phyloP scores from a whole-genome alignment of 306 rosid species.

The Trifolium dubium region DNA sequence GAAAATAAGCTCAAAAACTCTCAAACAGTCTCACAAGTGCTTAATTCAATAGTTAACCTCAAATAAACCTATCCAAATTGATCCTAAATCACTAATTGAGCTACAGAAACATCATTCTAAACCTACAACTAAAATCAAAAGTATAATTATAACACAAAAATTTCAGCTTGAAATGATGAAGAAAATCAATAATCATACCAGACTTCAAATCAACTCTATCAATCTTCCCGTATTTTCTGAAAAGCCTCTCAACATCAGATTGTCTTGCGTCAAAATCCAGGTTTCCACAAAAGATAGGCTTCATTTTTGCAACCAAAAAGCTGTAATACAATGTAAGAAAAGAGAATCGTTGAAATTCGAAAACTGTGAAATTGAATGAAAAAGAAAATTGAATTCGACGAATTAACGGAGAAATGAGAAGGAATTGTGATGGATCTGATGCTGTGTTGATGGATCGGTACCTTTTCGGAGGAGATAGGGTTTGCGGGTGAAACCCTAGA shows the following conservation, averaged over 20 bases:
- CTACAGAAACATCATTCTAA: neutral
- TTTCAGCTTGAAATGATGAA: neutral
- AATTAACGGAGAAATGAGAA: slow-evolving; percentile 1
- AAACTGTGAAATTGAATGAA: slow-evolving; percentile 15
- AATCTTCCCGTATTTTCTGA: slow-evolving; percentile 79
- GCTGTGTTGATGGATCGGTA: slow-evolving; percentile 33
- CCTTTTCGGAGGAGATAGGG: slow-evolving; percentile 43
- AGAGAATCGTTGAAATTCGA: neutral
- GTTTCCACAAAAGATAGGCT: slow-evolving; percentile 77
- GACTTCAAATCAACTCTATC: slow-evolving; percentile 86
- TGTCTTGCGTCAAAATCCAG: slow-evolving; percentile 83
- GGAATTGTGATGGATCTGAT: slow-evolving; percentile 32
- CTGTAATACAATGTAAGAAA: slow-evolving; percentile 43
- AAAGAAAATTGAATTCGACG: neutral
- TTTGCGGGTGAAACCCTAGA: slow-evolving; percentile 45
- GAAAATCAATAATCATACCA: slow-evolving; percentile 51
- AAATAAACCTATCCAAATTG: neutral
- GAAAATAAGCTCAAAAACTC: neutral
- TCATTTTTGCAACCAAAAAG: slow-evolving; percentile 55
- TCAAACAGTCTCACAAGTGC: neutral
- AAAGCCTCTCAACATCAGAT: slow-evolving; percentile 76
- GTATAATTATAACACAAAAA: neutral
- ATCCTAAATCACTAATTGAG: neutral
- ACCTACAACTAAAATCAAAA: neutral
- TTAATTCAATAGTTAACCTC: too few species aligned